Conservation (phyloP, 1,284 basidiomycete genomes). For the Phlebopus sp. region DNA sequence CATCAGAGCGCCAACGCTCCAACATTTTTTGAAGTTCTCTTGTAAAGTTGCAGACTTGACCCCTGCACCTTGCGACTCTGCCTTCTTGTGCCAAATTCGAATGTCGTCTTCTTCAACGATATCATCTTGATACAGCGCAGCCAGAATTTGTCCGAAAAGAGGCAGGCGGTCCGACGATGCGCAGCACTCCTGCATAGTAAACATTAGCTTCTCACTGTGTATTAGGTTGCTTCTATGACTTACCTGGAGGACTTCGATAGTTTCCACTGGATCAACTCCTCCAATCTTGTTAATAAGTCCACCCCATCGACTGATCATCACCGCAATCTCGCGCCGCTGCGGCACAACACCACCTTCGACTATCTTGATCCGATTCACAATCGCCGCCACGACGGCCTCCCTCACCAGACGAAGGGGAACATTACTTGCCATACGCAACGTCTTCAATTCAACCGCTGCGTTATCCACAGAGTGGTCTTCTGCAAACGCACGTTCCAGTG, state of each 20-base stretch:
- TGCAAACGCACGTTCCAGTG: slow-evolving; percentile 85
- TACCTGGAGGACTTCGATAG: slow-evolving; percentile 69
- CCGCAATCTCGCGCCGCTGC: slow-evolving; percentile 62
- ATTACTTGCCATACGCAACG: slow-evolving; percentile 91
- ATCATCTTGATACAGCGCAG: slow-evolving; percentile 71
- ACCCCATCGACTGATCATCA: slow-evolving; percentile 67
- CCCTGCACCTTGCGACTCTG: slow-evolving; percentile 49
- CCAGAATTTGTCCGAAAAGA: slow-evolving; percentile 74
- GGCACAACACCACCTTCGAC: slow-evolving; percentile 48
- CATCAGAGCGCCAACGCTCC: slow-evolving; percentile 70
- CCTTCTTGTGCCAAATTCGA: slow-evolving; percentile 60
- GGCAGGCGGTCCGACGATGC: slow-evolving; percentile 56
- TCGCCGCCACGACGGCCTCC: slow-evolving; percentile 71
- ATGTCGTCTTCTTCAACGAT: slow-evolving; percentile 80
- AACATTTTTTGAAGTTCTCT: slow-evolving; percentile 65
- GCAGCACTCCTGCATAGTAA: slow-evolving; percentile 52
- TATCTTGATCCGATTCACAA: slow-evolving; percentile 66
- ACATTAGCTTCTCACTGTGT: slow-evolving; percentile 5
- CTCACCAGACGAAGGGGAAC: slow-evolving; percentile 77
- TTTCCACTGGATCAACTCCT: slow-evolving; percentile 73
- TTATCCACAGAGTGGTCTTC: slow-evolving; percentile 90
- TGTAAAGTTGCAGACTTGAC: slow-evolving; percentile 36
- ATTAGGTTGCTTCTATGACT: slow-evolving; percentile 15
- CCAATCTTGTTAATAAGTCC: slow-evolving; percentile 70
- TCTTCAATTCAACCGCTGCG: slow-evolving; percentile 90